Conservation (phyloP, 139 green algal genomes). For the Closterium sp. region DNA sequence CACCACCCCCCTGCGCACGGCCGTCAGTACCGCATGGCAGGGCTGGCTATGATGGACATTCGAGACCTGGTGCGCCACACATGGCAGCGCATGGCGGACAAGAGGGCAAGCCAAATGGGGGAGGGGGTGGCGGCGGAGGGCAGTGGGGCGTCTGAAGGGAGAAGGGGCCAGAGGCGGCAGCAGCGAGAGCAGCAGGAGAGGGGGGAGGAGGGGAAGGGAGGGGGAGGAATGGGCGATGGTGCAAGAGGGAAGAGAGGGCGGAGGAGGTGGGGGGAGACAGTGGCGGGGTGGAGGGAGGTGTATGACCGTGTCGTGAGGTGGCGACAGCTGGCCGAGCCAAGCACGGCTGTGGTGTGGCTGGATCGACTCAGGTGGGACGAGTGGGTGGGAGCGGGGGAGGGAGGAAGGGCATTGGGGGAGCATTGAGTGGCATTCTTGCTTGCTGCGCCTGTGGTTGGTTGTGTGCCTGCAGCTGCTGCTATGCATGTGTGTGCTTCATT, state of each 20-base stretch:
- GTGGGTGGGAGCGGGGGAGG: no score
- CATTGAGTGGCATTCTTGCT: no score
- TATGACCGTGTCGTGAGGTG: conserved; percentile 90
- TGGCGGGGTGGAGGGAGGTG: conserved; percentile 77
- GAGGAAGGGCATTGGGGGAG: no score
- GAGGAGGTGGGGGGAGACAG: not conserved
- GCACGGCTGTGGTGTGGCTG: conserved; percentile 92
- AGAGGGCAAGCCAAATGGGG: not conserved
- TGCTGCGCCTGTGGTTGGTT: no score
- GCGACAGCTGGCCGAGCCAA: conserved; percentile 88
- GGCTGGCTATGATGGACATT: conserved; percentile 19
- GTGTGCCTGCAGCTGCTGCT: no score
- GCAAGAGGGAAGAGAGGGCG: not conserved
- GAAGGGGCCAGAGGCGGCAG: not conserved
- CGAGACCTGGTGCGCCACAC: not conserved
- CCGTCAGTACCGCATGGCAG: conserved; percentile 24
- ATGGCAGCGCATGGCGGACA: conserved; percentile 5
- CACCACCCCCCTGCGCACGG: not conserved
- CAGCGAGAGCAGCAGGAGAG: not conserved
- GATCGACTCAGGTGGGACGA: conserved; percentile 72
- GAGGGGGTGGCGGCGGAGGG: not conserved
- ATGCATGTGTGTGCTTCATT: no score
- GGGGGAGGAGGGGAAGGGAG: not conserved
- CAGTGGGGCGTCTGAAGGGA: not conserved
- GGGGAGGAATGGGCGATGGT: not conserved